Conservation (phyloP, 2,329 filamentous ascomycete genomes). For the Calonectria pseudoturangicola region DNA sequence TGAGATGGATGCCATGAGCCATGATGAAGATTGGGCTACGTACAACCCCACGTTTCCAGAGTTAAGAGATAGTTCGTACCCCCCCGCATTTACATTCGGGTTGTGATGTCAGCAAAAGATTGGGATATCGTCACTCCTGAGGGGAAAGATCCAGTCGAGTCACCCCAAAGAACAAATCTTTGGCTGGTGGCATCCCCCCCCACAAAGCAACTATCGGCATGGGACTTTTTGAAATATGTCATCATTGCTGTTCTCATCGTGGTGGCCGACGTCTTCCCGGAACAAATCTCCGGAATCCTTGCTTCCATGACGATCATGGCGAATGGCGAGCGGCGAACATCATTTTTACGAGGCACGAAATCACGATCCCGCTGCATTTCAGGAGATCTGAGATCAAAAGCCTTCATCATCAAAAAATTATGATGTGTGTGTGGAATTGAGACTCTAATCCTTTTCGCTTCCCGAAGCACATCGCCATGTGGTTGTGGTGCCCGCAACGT, state of each 20-base stretch:
- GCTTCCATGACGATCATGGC: conserved; percentile 1
- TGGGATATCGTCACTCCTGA: conserved; percentile 8
- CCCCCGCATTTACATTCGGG: neutral
- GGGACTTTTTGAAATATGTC: too few species aligned
- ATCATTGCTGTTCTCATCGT: neutral
- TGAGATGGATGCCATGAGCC: neutral
- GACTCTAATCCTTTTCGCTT: conserved; percentile 37
- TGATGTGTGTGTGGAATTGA: conserved; percentile 11
- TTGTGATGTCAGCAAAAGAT: conserved; percentile 20
- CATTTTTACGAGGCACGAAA: neutral
- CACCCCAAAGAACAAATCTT: neutral
- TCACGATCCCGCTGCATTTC: conserved; percentile 21
- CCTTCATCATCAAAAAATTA: conserved; percentile 42
- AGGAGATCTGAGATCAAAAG: conserved; percentile 31
- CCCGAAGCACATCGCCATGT: conserved; percentile 20
- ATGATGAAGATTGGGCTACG: neutral
- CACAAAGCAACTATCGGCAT: neutral
- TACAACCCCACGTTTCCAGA: neutral
- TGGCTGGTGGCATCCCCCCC: neutral
- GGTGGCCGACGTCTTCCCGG: neutral
- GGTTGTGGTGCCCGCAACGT: conserved; percentile 49
- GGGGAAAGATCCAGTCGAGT: neutral
- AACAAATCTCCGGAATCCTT: neutral
- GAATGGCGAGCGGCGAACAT: neutral
- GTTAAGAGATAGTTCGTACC: neutral